Conservation (phyloP, 2,329 filamentous ascomycete species). For the Orbilia javanica region DNA sequence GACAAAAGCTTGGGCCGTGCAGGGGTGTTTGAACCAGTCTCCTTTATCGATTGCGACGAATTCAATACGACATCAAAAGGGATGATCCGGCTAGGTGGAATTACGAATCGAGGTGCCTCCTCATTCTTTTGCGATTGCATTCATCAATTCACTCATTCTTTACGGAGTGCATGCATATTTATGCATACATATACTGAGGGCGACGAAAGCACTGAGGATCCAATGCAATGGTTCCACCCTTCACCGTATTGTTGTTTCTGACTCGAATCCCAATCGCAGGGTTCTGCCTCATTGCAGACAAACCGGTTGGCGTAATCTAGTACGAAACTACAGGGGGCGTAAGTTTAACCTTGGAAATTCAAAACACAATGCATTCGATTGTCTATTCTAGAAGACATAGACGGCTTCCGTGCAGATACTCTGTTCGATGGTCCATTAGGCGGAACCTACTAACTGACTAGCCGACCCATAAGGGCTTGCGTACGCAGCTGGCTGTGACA, state of each 20-base stretch:
- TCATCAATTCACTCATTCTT: too few species aligned
- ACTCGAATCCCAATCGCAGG: background rate
- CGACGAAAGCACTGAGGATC: background rate
- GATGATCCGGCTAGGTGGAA: background rate
- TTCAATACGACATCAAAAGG: background rate
- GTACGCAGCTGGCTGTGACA: background rate
- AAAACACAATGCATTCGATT: background rate
- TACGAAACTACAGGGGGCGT: background rate
- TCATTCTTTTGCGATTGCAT: background rate
- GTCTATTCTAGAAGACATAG: conserved; percentile 1
- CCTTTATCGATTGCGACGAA: conserved; percentile 17
- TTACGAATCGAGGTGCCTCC: background rate
- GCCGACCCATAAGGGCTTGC: conserved; percentile 15
- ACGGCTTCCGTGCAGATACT: conserved; percentile 8
- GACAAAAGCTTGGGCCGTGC: background rate
- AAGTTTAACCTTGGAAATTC: background rate
- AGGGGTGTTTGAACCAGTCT: conserved; percentile 3
- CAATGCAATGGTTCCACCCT: background rate
- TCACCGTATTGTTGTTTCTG: too few species aligned
- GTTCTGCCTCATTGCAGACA: background rate
- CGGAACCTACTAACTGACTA: too few species aligned
- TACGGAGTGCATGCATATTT: too few species aligned
- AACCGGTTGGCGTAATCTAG: background rate
- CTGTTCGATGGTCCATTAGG: background rate
- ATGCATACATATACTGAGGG: background rate